Evolutionary conservation across 495 filamentous ascomycete species (phyloP), one percentile per base, ranked within the genome.

Genomic region (Penicillium steckii): DNA sequence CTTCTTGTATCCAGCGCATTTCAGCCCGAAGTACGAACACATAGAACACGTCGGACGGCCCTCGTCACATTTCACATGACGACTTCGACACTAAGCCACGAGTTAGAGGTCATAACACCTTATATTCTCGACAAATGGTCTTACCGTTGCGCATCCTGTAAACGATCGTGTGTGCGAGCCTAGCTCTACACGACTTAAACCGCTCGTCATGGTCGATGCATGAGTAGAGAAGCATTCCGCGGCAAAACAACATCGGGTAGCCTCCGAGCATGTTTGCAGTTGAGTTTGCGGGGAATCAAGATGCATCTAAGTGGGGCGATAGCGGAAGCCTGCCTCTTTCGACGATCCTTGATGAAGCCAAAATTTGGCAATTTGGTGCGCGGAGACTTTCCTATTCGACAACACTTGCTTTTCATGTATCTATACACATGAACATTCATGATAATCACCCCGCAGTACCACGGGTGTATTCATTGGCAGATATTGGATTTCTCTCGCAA

Each of bases 1-100:
- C 2, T 63, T 68, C 32, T 61, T 57, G 26, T 68, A 68, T 8
- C 55, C 52, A 17, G 50, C 53, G 24, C 59, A 65, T 2, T 40
- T 8, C 2, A 62, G 18, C 0, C 54, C 50, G 6, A 52, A 48
- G 15, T 52, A 51, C 29, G 27, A 25, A 35, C 65, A 68, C 53
- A 63, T 56, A 17, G 48, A 48, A 47, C 61, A 68, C 24, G 55
- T 53, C n/a, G 57, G 65, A 3, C 57, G 65, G 10, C 49, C 41
- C 37, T 65, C 62, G 26, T 68, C 65, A 41, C 60, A 68, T 52
- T 66, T 65, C 4, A 56, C 49, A 55, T 66, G 62, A 1, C 60
- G 60, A 21, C 26, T 56, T 29, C 65, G 60, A 50, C 60, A 68
- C 59, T 58, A 13, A 23, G 23, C 48, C 3, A 42, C 44, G 8